Conservation (phyloP, 2,329 filamentous ascomycete species). For the Scedosporium dehoogii region DNA sequence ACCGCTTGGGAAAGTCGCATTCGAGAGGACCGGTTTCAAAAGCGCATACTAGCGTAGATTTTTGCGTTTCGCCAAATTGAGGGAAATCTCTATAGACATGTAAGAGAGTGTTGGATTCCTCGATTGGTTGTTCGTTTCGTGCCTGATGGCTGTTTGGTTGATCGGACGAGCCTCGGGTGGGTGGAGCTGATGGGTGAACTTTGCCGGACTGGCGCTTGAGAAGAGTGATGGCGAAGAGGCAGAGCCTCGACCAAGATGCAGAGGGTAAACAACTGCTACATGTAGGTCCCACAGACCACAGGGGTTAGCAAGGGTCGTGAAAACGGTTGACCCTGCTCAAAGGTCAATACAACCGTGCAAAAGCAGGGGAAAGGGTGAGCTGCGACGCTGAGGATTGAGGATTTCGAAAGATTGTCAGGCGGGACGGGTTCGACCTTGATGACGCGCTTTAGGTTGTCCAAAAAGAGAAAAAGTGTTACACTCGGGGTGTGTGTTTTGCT, state of each 20-base stretch:
- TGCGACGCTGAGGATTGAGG: neutral
- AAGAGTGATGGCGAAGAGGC: too few species aligned
- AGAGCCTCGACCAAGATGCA: neutral
- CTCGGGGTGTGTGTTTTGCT: neutral
- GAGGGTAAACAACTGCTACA: neutral
- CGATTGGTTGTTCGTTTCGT: too few species aligned
- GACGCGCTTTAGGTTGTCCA: neutral
- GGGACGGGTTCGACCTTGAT: neutral
- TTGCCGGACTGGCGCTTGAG: too few species aligned
- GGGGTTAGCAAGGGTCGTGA: neutral
- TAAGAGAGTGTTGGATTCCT: neutral
- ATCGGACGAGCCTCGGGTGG: too few species aligned
- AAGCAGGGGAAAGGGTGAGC: neutral
- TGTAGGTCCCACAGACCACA: neutral
- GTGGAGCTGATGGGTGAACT: too few species aligned
- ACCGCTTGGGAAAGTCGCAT: neutral
- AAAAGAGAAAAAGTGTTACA: neutral
- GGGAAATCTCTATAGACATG: neutral
- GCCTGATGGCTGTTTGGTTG: too few species aligned
- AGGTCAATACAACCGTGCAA: neutral
- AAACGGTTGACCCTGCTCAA: neutral
- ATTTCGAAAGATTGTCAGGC: neutral
- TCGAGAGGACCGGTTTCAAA: neutral
- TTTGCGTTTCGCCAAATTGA: neutral
- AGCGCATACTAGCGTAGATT: neutral